A percentile compares a stretch with the other conserved stretches of the same genome.
Evolutionary conservation across 495 filamentous ascomycete genomes (phyloP).

Genomic region (Aspergillus asperescens): DNA sequence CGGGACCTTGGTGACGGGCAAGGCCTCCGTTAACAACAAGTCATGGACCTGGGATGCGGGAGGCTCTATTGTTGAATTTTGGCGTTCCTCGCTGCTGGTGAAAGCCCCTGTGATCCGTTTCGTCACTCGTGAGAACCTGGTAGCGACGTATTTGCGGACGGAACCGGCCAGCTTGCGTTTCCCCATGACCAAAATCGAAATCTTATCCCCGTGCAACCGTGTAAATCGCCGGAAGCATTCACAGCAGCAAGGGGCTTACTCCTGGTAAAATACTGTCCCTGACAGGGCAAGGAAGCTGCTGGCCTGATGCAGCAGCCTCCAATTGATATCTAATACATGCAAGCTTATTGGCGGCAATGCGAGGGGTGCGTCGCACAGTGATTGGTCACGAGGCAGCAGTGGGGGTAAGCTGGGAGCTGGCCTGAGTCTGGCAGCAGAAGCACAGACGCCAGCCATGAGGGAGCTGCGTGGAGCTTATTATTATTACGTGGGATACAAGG

Average conservation of each 20-base stretch:
- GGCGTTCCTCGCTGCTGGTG: constrained; percentile 13
- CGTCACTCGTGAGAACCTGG: constrained; percentile 14
- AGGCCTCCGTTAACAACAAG: neutral
- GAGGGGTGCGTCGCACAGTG: constrained; percentile 8
- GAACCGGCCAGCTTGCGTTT: constrained; percentile 15
- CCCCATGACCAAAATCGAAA: constrained; percentile 6
- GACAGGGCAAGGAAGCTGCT: constrained; percentile 6
- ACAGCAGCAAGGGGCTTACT: neutral
- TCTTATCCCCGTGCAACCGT: neutral
- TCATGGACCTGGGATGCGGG: neutral
- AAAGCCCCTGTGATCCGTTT: constrained; percentile 18
- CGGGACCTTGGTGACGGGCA: constrained; percentile 23
- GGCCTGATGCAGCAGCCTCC: constrained; percentile 17
- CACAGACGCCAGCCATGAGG: neutral
- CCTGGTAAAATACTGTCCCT: constrained; percentile 3
- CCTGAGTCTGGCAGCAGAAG: constrained; percentile 4
- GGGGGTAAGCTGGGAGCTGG: constrained; percentile 13
- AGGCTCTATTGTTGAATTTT: neutral
- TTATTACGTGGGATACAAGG: constrained; percentile 6
- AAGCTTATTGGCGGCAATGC: constrained; percentile 18
- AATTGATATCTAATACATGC: constrained; percentile 14
- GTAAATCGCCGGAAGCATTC: neutral
- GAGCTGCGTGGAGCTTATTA: neutral
- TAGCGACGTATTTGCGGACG: constrained; percentile 17
- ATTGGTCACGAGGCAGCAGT: constrained; percentile 11